Conservation (phyloP, 2,329 filamentous ascomycete species). For the Fusarium sp. region DNA sequence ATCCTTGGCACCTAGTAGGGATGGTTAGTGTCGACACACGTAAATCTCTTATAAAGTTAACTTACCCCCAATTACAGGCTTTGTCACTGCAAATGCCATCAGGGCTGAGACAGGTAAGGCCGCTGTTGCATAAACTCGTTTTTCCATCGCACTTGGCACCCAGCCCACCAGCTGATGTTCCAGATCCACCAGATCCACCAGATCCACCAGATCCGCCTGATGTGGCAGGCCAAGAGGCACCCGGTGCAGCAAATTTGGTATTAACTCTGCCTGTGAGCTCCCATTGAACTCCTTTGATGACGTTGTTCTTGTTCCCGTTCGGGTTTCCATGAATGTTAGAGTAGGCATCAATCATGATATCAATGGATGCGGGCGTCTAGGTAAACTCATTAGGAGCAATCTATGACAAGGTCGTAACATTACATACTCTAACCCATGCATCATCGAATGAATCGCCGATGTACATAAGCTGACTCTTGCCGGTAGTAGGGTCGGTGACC, state of each 20-base stretch:
- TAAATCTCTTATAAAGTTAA: background rate
- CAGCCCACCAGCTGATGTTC: no score
- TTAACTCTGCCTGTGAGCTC: background rate
- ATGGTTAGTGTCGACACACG: no score
- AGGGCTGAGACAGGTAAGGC: background rate
- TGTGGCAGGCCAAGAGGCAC: background rate
- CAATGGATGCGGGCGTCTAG: background rate
- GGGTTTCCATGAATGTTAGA: background rate
- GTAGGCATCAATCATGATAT: constrained; percentile 9
- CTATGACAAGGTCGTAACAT: no score
- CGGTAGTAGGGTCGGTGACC: background rate
- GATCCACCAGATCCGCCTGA: no score
- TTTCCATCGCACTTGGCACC: no score
- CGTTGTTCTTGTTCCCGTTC: background rate
- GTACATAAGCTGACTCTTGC: background rate
- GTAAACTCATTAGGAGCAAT: fast-evolving
- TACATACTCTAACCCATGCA: background rate
- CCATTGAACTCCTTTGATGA: constrained; percentile 3
- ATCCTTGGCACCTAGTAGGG: no score
- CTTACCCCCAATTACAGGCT: background rate
- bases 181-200: no score
- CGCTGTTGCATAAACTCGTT: no score
- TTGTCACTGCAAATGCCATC: background rate
- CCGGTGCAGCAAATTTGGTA: background rate
- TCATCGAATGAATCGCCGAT: background rate